These are phyloP conservation scores for Taiwanofungus camphoratus DNA, from an alignment of 1,284 basidiomycete species.

Conservation along the genomic window DNA sequence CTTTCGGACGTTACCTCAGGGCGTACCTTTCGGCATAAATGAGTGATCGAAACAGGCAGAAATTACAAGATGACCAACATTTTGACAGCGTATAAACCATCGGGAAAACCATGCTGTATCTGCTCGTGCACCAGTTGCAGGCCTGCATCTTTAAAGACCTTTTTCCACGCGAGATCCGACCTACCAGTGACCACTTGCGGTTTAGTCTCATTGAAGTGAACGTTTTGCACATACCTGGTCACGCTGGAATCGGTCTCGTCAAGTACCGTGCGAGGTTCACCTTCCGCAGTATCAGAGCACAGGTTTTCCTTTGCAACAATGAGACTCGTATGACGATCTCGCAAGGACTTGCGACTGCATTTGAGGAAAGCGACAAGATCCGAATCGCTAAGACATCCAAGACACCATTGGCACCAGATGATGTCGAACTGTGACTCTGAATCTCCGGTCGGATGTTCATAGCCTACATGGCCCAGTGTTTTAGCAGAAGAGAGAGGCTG, in stretches of 20 bases:
- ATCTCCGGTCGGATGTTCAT: conserved; percentile 31
- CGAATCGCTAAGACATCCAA: conserved; percentile 77
- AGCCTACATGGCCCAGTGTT: conserved; percentile 55
- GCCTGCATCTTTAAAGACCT: conserved; percentile 65
- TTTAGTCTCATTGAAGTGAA: too few relatives aligned
- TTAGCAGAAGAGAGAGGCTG: conserved; percentile 38
- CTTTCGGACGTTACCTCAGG: too few relatives aligned
- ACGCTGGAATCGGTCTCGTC: conserved; percentile 87
- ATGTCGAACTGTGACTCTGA: conserved; percentile 61
- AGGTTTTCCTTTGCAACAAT: conserved; percentile 92
- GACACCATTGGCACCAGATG: conserved; percentile 94
- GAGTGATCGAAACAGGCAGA: conserved; percentile 3
- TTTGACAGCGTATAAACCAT: conserved; percentile 77
- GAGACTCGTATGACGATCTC: conserved; percentile 42
- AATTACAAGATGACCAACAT: conserved; percentile 47
- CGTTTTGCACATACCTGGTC: conserved; percentile 54
- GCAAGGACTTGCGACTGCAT: conserved; percentile 52
- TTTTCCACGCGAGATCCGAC: conserved; percentile 80
- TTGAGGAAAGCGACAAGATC: conserved; percentile 77
- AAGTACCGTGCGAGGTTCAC: conserved; percentile 55
- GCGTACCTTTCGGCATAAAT: conserved; percentile 48
- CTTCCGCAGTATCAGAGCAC: conserved; percentile 57
- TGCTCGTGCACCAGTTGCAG: conserved; percentile 65
- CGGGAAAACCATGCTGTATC: conserved; percentile 74
- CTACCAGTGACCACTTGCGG: conserved; percentile 32